Conservation (phyloP, 208 protist species). For the Entamoeba invadens region DNA sequence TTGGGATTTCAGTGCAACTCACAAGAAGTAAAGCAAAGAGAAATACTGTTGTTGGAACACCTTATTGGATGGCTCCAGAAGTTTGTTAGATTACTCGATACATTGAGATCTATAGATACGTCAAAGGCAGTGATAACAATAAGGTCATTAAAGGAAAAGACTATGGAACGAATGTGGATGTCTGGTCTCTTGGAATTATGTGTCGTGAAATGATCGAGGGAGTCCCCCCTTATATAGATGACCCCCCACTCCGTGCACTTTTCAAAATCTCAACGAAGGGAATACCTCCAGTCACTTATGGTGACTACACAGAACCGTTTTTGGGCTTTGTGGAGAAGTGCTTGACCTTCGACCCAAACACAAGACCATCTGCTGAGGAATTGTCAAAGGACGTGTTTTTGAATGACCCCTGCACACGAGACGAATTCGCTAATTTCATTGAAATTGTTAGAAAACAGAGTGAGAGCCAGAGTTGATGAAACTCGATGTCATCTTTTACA, state of each 20-base stretch:
- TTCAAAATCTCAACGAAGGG: not conserved
- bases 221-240: conserved; percentile 40
- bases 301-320: not conserved
- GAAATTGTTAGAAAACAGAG: not conserved
- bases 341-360: not conserved
- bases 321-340: not conserved
- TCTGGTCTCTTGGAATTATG: conserved; percentile 58
- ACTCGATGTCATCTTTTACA: too few species aligned
- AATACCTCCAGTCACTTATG: not conserved
- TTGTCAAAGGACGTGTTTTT: not conserved
- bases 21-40: conserved; percentile 27
- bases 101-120: too few species aligned
- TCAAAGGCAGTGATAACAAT: too few species aligned
- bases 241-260: not conserved
- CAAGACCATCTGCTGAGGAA: not conserved
- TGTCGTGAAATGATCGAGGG: conserved; percentile 59
- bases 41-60: conserved; percentile 64
- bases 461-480: too few species aligned
- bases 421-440: not conserved
- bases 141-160: not conserved
- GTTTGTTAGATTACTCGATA: too few species aligned
- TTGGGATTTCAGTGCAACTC: conserved; percentile 60
- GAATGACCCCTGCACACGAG: not conserved
- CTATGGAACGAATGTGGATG: conserved; percentile 27
- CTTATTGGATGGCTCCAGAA: conserved; percentile 59